Percentiles rank a stretch among this genome's conserved stretches.
phyloP scores from a whole-genome alignment of 1,139 yeast genomes.

The Nadsonia starkeyi-henricii region DNA sequence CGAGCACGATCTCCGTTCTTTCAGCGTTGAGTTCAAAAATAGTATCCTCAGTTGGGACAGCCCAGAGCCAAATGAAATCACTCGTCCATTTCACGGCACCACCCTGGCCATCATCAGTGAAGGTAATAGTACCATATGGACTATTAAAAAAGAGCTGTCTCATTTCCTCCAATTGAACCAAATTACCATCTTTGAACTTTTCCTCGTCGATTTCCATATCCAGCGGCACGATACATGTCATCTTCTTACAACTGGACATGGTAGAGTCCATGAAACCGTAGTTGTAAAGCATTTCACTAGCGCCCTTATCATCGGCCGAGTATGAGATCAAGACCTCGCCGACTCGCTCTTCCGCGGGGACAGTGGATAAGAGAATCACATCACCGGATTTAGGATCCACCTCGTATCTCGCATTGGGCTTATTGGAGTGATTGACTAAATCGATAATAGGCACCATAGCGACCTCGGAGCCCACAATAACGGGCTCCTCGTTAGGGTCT shows the following conservation, averaged over 20 bases:
- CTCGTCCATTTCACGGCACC: background rate
- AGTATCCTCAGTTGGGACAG: background rate
- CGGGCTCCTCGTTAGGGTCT: constrained; percentile 2
- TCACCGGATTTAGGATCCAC: constrained; percentile 15
- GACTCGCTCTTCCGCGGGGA: constrained; percentile 3
- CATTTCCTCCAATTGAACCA: background rate
- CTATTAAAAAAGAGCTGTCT: background rate
- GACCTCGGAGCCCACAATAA: constrained; percentile 4
- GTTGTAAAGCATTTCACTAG: background rate
- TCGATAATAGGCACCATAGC: constrained; percentile 27
- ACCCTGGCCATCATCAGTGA: background rate
- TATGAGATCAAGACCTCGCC: background rate
- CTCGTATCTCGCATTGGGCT: constrained; percentile 23
- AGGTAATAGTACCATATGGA: background rate
- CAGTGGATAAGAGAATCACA: constrained; percentile 13
- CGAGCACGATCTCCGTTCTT: background rate
- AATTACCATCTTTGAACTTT: too few species aligned
- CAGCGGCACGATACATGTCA: background rate
- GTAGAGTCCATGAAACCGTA: background rate
- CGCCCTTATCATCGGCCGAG: background rate
- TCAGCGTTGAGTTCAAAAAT: background rate
- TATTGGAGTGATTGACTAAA: constrained; percentile 22
- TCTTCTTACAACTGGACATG: background rate
- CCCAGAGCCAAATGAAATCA: background rate
- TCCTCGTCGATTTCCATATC: background rate